These are phyloP conservation scores for Starmerella sirachaensis DNA, from an alignment of 805 yeast species.

Conservation along the genomic window DNA sequence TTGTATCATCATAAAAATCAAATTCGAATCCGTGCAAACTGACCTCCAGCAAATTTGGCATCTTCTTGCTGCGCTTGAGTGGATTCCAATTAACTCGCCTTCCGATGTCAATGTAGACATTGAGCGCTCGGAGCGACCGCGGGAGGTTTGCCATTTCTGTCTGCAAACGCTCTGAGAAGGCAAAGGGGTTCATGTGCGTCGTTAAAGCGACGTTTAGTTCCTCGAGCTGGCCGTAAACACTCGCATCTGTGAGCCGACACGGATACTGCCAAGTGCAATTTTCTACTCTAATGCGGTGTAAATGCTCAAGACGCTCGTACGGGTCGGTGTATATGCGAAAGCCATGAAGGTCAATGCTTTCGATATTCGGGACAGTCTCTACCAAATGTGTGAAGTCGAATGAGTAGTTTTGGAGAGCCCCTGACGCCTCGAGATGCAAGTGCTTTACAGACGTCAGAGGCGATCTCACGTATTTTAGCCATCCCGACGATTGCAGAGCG, in stretches of 20 bases:
- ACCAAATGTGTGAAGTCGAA: conserved; percentile 21
- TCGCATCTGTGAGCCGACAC: conserved; percentile 6
- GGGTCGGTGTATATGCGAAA: conserved; percentile 7
- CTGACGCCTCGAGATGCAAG: conserved; percentile 4
- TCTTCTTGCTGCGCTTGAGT: conserved; percentile 2
- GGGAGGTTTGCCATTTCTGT: conserved; percentile 10
- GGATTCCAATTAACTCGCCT: conserved; percentile 15
- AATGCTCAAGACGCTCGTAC: neutral
- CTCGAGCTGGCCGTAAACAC: conserved; percentile 3
- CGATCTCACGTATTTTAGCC: conserved; percentile 20
- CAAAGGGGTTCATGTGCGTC: conserved; percentile 11
- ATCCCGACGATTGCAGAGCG: conserved; percentile 15
- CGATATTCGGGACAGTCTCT: conserved; percentile 9
- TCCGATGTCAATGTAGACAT: conserved; percentile 6
- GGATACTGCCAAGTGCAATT: conserved; percentile 18
- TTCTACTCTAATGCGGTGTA: conserved; percentile 5
- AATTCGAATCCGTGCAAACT: conserved; percentile 14
- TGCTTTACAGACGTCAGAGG: conserved; percentile 3
- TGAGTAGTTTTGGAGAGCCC: conserved; percentile 2
- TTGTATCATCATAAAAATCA: neutral
- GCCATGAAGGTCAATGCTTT: conserved; percentile 7
- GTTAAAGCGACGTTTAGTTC: conserved; percentile 1
- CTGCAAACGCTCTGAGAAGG: conserved; percentile 14
- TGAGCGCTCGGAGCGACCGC: conserved; percentile 1
- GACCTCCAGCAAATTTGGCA: conserved; percentile 9